Conservation (phyloP, 306 rosid genomes). For the Sechiopsis laciniata region DNA sequence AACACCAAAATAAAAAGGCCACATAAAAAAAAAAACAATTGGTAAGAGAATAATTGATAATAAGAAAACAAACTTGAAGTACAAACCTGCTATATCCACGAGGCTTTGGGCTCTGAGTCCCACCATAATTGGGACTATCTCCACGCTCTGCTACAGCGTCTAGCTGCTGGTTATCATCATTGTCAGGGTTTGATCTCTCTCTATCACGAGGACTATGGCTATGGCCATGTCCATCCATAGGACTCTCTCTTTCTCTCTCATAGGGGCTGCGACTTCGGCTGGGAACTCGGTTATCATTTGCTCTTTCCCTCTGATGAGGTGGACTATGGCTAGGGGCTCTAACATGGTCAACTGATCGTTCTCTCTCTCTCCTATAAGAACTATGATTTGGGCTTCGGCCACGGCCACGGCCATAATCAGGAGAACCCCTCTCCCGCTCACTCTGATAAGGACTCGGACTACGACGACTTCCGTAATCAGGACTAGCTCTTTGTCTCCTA, state of each 20-base stretch:
- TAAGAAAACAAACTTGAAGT: background rate
- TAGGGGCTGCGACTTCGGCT: constrained; percentile 41
- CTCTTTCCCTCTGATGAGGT: constrained; percentile 32
- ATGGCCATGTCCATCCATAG: constrained; percentile 42
- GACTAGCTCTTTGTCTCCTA: constrained; percentile 65
- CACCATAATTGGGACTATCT: constrained; percentile 71
- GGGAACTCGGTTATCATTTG: constrained; percentile 24
- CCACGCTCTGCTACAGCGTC: constrained; percentile 45
- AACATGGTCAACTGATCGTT: constrained; percentile 28
- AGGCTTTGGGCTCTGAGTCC: constrained; percentile 71
- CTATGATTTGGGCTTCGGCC: constrained; percentile 54
- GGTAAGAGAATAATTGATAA: background rate
- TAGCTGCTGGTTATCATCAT: constrained; percentile 52
- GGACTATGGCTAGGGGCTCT: constrained; percentile 30
- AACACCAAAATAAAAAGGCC: background rate
- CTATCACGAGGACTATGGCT: constrained; percentile 41
- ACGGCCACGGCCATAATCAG: constrained; percentile 51
- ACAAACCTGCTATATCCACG: constrained; percentile 73
- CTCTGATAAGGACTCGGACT: constrained; percentile 56
- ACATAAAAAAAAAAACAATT: background rate
- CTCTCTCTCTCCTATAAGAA: constrained; percentile 32
- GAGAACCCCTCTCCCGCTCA: constrained; percentile 48
- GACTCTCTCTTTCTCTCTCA: constrained; percentile 40
- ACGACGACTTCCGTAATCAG: constrained; percentile 66
- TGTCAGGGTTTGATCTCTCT: constrained; percentile 46